Base-by-base conservation (phyloP, 768 basidiomycete species). In the Multifurca ochricompacta region DNA sequence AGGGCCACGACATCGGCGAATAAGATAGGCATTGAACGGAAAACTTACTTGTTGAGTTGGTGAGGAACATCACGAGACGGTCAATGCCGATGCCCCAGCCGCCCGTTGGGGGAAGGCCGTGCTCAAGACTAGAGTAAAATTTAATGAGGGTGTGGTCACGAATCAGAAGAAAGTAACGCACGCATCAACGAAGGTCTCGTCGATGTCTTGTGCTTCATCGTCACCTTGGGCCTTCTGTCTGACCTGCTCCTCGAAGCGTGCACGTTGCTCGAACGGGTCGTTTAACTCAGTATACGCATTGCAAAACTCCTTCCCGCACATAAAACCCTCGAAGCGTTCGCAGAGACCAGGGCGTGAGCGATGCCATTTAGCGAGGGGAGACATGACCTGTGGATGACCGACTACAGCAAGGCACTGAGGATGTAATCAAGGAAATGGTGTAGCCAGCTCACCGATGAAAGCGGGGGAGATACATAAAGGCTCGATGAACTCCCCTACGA, bases 251-350 rank as follows among this genome's bases (percentile, higher is more conserved):
- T 95, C 91, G 71, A 99, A 99, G 59, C 96, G 83, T 64, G 91
- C 73, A 32, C 93, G 78, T 71, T 99, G 96, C 70, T 93, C 91
- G 67, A 94, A 95, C 0, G 92, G 96, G 72, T 99, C 96, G 73
- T 99, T 99, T 77, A 99, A 80, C 76, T 99, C 96, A 37, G 96
- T 99, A 69, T 99, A 99, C 21, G 96, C 95, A 65, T 99, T 98
- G 77, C 91, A 94, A 70, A 98, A 84, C 72, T 97, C 95, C 77
- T 96, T 94, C 55, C 91, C 91, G 49, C 92, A 95, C 79, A 99
- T 80, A 80, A 99, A 99, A 8, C 83, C 91, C 69, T 99, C 96
- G 74, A 99, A 99, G 16, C 96, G 92, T 70, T 99, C 96, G 70
- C 96, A 98, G 23, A 99, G 78, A 35, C 96, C 96, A 0, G 93